Evolutionary conservation across 2,329 filamentous ascomycete genomes (phyloP).

Genomic region (Fusarium caatingaense): DNA sequence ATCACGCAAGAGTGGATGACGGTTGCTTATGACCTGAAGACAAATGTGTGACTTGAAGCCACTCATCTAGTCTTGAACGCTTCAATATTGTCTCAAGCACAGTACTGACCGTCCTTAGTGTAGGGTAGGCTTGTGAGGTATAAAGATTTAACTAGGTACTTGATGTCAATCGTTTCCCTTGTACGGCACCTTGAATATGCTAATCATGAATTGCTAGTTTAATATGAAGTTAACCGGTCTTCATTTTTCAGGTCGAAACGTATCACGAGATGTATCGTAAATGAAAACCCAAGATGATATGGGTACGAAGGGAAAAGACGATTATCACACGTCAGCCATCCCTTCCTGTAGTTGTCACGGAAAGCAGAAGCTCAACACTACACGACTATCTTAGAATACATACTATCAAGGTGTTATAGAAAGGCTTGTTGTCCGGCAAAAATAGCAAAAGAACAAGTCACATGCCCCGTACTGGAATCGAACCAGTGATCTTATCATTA

Average conservation of each 20-base stretch:
- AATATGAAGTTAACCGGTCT: background rate
- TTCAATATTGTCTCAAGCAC: background rate
- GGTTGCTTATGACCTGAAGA: background rate
- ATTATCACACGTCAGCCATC: background rate
- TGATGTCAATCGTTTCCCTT: background rate
- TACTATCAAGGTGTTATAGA: too few relatives aligned
- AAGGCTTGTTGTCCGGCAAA: background rate
- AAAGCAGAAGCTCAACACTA: background rate
- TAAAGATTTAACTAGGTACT: background rate
- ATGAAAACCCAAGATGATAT: background rate
- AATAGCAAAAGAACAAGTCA: background rate
- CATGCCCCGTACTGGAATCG: conserved; percentile 39
- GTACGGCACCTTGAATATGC: background rate
- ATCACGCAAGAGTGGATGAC: background rate
- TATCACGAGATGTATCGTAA: background rate
- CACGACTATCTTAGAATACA: background rate
- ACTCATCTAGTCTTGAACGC: background rate
- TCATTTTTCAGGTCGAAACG: background rate
- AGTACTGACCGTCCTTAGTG: background rate
- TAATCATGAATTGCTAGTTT: background rate
- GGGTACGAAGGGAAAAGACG: background rate
- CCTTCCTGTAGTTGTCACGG: too few relatives aligned
- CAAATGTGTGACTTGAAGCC: background rate
- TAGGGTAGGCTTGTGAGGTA: background rate
- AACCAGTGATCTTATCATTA: conserved; percentile 24